Conservation (phyloP, 176 grass and related monocot genomes). For the Phoenix dactylifera region DNA sequence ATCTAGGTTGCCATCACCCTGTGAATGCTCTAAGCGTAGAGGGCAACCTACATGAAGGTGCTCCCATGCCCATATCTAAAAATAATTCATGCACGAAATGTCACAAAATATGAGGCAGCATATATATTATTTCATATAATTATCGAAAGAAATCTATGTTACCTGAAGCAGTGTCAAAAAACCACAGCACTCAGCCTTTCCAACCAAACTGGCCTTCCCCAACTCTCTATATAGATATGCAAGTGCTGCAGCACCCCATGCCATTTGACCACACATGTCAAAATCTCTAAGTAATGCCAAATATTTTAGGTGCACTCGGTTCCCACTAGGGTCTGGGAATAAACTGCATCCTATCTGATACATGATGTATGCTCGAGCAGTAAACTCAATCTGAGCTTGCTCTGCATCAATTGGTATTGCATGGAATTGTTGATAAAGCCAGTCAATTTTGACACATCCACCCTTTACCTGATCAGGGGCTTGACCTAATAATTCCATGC, state of each 20-base stretch:
- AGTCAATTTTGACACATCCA: conserved; percentile 33
- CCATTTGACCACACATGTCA: conserved; percentile 36
- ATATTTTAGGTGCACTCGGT: conserved; percentile 36
- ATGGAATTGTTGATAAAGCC: conserved; percentile 34
- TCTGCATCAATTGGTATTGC: conserved; percentile 22
- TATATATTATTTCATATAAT: not conserved
- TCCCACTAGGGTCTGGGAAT: conserved; percentile 46
- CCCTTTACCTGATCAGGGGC: conserved; percentile 34
- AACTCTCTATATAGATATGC: conserved; percentile 43
- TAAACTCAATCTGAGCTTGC: conserved; percentile 24
- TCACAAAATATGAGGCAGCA: not conserved
- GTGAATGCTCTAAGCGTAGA: conserved; percentile 23
- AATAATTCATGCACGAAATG: not conserved
- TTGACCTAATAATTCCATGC: conserved; percentile 35
- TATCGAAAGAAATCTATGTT: not conserved
- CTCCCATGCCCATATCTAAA: conserved; percentile 47
- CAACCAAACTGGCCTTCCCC: conserved; percentile 44
- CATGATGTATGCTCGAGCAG: conserved; percentile 34
- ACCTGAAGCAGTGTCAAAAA: conserved; percentile 50
- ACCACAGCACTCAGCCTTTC: conserved; percentile 34
- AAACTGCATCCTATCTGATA: conserved; percentile 46
- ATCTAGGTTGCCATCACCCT: conserved; percentile 12
- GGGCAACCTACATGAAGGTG: conserved; percentile 36
- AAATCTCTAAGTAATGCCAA: conserved; percentile 37
- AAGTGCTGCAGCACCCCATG: conserved; percentile 42